Evolutionary conservation across 164 flowering plant genomes (phyloP).

Genomic region (Nymphaea colorata): DNA sequence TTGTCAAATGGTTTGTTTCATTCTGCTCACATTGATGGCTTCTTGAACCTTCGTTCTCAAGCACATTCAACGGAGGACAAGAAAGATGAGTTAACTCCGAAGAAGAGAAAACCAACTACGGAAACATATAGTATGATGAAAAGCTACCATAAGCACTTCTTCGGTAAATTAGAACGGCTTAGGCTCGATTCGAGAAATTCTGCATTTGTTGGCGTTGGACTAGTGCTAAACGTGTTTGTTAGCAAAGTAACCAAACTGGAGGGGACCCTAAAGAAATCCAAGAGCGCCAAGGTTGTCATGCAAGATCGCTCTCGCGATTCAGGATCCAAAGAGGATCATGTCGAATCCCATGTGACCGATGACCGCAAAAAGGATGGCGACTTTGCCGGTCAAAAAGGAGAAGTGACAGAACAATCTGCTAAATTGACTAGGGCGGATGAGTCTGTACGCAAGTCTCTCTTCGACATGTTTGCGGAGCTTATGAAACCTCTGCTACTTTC

Average conservation of each 20-base stretch:
- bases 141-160: conserved; percentile 80
- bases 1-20: conserved; percentile 69
- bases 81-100: conserved; percentile 1
- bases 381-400: no score
- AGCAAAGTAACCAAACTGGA: conserved; percentile 35
- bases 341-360: no score
- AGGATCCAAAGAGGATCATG: no score
- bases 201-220: conserved; percentile 37
- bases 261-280: conserved; percentile 17
- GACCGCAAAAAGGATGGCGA: no score
- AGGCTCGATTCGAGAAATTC: conserved; percentile 23
- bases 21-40: conserved; percentile 67
- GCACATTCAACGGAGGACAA: neutral
- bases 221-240: conserved; percentile 50
- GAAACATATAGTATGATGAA: conserved; percentile 24
- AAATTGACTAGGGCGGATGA: conserved; percentile 20
- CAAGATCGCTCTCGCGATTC: no score
- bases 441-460: conserved; percentile 44
- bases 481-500: conserved; percentile 55
- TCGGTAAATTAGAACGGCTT: conserved; percentile 45
- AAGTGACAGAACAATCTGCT: neutral
- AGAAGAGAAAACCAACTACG: conserved; percentile 5
- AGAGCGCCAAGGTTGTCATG: conserved; percentile 8
- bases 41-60: conserved; percentile 13
- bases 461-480: conserved; percentile 59